Evolutionary conservation across 257 asterid genomes (phyloP).

Genomic region (Cinchona pubescens): DNA sequence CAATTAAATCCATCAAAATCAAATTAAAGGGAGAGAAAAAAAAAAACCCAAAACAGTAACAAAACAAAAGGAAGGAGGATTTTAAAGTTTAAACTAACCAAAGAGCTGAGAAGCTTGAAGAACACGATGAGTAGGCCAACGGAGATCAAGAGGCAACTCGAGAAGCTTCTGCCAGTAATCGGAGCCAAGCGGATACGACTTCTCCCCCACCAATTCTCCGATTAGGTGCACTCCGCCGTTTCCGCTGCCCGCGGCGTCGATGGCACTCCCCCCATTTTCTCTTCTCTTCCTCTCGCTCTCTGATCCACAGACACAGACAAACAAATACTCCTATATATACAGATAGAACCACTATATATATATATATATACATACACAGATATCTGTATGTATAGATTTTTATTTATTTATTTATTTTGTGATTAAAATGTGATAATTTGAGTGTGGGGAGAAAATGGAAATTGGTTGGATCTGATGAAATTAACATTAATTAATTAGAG

Average conservation of each 20-base stretch:
- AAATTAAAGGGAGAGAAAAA: neutral
- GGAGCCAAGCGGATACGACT: constrained; percentile 70
- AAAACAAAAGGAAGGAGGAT: neutral
- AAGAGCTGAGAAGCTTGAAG: constrained; percentile 69
- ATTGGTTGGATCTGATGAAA: constrained; percentile 20
- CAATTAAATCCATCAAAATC: neutral
- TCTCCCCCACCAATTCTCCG: constrained; percentile 70
- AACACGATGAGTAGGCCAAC: constrained; percentile 76
- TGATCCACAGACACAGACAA: constrained; percentile 9
- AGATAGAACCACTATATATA: no score
- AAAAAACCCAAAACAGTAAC: neutral
- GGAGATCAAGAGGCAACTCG: constrained; percentile 78
- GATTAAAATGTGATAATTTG: constrained; percentile 8
- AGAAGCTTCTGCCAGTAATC: constrained; percentile 99
- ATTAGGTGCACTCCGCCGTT: constrained; percentile 74
- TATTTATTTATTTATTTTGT: neutral
- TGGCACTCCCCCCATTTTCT: constrained; percentile 79
- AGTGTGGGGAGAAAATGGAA: neutral
- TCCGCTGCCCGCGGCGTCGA: constrained; percentile 88
- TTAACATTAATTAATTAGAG: constrained; percentile 5
- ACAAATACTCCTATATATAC: neutral
- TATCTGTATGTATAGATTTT: neutral
- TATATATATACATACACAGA: no score
- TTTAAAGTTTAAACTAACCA: constrained; percentile 43
- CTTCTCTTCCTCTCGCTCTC: neutral